Evolutionary conservation across 2,329 filamentous ascomycete species (phyloP).

Genomic region (Paramyrothecium sp.): DNA sequence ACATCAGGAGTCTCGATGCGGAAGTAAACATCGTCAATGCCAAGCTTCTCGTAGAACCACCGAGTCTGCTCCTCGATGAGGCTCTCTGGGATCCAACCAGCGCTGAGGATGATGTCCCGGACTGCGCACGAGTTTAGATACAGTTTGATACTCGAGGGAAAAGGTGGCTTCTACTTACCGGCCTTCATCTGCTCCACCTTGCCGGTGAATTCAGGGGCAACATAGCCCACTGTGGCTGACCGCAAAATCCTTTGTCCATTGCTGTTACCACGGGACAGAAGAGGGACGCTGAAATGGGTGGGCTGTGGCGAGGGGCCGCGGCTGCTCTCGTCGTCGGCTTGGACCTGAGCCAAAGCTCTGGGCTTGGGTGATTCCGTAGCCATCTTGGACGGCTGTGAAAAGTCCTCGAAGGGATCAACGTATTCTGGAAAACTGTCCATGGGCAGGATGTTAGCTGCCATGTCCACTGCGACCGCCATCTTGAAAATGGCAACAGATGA

Average conservation of each 20-base stretch:
- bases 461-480: background rate
- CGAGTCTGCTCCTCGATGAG: conserved; percentile 82
- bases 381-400: conserved; percentile 23
- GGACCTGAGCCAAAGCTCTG: conserved; percentile 40
- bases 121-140: conserved; percentile 48
- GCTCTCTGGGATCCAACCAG: conserved; percentile 80
- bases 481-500: background rate
- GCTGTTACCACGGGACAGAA: conserved; percentile 47
- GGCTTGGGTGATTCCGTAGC: conserved; percentile 26
- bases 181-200: conserved; percentile 88
- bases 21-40: conserved; percentile 99
- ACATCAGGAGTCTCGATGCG: conserved; percentile 82
- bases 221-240: conserved; percentile 89
- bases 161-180: conserved; percentile 45
- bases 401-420: conserved; percentile 34
- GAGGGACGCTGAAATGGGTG: conserved; percentile 75
- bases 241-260: conserved; percentile 74
- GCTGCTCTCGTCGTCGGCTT: conserved; percentile 37
- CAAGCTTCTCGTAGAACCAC: conserved; percentile 98
- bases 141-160: background rate
- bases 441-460: conserved; percentile 35
- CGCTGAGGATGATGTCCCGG: conserved; percentile 74
- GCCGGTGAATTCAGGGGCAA: conserved; percentile 90
- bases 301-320: conserved; percentile 84
- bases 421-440: conserved; percentile 45